Conservation (phyloP, 2,329 filamentous ascomycete genomes). For the Pyrenophora seminiperda region DNA sequence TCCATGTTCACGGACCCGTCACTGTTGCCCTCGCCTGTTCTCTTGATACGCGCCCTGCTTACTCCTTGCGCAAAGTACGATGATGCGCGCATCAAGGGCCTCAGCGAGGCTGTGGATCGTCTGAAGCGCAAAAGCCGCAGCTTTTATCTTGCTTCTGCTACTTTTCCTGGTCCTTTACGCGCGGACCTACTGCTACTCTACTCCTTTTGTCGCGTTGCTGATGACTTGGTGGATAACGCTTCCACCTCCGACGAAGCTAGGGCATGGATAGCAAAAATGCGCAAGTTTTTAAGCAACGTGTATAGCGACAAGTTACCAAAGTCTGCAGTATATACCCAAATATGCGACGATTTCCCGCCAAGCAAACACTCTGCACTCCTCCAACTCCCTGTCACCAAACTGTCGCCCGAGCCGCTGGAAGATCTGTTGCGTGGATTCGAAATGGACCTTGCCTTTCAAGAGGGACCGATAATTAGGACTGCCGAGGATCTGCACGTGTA, state of each 20-base stretch:
- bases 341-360: constrained; percentile 59
- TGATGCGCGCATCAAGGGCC: constrained; percentile 60
- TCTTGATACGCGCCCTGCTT: constrained; percentile 61
- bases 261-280: constrained; percentile 64
- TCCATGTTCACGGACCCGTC: constrained; percentile 59
- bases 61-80: constrained; percentile 60
- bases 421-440: constrained; percentile 70
- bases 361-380: constrained; percentile 60
- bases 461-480: constrained; percentile 59
- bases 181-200: constrained; percentile 73
- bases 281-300: constrained; percentile 60
- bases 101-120: constrained; percentile 63
- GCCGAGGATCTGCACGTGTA: constrained; percentile 67
- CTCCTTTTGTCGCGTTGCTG: constrained; percentile 74
- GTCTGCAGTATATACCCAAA: constrained; percentile 37
- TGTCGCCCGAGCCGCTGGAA: constrained; percentile 65
- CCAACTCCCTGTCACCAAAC: constrained; percentile 62
- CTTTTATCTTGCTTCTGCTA: constrained; percentile 73
- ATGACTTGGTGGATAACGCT: constrained; percentile 74
- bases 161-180: constrained; percentile 69
- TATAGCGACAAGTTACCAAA: constrained; percentile 47
- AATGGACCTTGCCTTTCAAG: constrained; percentile 66
- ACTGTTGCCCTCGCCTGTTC: constrained; percentile 54
- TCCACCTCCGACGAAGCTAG: constrained; percentile 57
- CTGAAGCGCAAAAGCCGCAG: constrained; percentile 70